Evolutionary conservation across 2,329 filamentous ascomycete genomes (phyloP).

Genomic region (Colletotrichum cuscutae): DNA sequence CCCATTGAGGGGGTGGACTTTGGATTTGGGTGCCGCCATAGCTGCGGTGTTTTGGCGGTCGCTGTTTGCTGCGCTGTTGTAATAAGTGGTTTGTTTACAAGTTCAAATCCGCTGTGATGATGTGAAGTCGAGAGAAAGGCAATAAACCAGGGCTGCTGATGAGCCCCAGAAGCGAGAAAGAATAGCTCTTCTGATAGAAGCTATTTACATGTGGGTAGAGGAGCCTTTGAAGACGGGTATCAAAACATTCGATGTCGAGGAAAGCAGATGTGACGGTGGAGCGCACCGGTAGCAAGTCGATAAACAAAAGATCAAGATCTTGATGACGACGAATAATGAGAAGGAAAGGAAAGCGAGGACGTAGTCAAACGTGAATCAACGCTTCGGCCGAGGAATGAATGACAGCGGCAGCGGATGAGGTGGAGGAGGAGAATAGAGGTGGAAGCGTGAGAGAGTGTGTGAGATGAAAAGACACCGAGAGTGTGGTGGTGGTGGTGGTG

Average conservation of each 20-base stretch:
- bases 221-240: conserved; percentile 13
- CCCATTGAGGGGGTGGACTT: conserved; percentile 66
- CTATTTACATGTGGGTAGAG: neutral
- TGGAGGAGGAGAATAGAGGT: conserved; percentile 7
- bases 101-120: conserved; percentile 7
- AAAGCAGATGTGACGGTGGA: neutral
- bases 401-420: conserved; percentile 11
- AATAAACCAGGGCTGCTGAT: neutral
- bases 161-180: conserved; percentile 1
- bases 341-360: conserved; percentile 13
- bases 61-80: neutral
- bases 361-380: conserved; percentile 13
- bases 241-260: conserved; percentile 21
- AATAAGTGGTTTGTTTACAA: neutral
- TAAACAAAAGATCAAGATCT: conserved; percentile 5
- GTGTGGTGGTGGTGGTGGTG: neutral
- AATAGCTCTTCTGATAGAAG: neutral
- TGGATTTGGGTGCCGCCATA: conserved; percentile 64
- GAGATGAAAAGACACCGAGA: neutral
- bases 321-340: conserved; percentile 12
- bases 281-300: conserved; percentile 7
- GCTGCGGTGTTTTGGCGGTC: conserved; percentile 26
- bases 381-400: conserved; percentile 31
- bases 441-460: conserved; percentile 3
- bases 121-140: neutral